These are phyloP conservation scores for Phytophthora tentaculata DNA, from an alignment of 352 stramenopile species.

Conservation along the genomic window DNA sequence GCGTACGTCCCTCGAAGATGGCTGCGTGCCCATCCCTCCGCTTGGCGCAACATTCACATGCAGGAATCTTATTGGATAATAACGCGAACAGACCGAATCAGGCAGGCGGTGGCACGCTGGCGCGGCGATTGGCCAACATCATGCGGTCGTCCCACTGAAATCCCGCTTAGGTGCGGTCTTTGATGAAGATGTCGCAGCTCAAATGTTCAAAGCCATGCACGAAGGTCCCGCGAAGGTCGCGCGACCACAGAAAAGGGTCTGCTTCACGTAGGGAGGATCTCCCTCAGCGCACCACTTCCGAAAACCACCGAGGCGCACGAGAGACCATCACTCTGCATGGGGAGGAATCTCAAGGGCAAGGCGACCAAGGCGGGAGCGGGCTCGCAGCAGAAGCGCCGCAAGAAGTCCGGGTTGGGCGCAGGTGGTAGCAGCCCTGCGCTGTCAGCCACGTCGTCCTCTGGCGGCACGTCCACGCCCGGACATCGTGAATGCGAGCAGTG, in stretches of 20 bases:
- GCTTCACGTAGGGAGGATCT: constrained; percentile 36
- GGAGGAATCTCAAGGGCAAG: constrained; percentile 42
- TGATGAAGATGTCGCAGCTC: constrained; percentile 36
- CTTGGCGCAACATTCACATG: constrained; percentile 17
- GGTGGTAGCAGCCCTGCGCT: constrained; percentile 33
- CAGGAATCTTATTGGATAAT: constrained; percentile 12
- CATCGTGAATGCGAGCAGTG: constrained; percentile 66
- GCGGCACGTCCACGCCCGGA: constrained; percentile 39
- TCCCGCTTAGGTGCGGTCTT: constrained; percentile 10
- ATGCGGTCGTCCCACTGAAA: constrained; percentile 9
- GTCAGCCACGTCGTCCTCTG: constrained; percentile 37
- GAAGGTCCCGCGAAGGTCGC: constrained; percentile 25
- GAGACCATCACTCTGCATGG: constrained; percentile 48
- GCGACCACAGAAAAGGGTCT: constrained; percentile 5
- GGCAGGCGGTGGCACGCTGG: neutral
- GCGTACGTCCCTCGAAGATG: constrained; percentile 14
- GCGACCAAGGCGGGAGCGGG: constrained; percentile 20
- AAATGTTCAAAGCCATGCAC: constrained; percentile 7
- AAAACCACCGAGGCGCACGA: constrained; percentile 29
- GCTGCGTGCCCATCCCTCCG: constrained; percentile 9
- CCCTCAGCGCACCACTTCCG: constrained; percentile 32
- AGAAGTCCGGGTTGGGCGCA: constrained; percentile 28
- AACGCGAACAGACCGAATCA: constrained; percentile 10
- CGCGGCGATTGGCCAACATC: constrained; percentile 3
- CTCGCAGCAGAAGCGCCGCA: constrained; percentile 41